Conservation (phyloP, 768 basidiomycete genomes). For the Suillus subaureus region DNA sequence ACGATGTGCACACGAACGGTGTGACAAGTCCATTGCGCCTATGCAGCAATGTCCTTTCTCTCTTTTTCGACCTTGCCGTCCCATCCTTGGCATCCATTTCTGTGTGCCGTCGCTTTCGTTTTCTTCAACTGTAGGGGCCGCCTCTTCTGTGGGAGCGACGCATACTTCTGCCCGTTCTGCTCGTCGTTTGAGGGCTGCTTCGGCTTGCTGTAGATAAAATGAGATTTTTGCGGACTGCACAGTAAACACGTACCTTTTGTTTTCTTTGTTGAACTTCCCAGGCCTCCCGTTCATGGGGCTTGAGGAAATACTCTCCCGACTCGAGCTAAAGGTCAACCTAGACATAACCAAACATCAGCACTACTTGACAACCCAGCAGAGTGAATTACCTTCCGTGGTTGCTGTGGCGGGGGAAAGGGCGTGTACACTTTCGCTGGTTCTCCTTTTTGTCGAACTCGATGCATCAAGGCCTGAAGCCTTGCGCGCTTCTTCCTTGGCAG, state of each 20-base stretch:
- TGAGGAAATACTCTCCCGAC: conserved; percentile 98
- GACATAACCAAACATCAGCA: conserved; percentile 3
- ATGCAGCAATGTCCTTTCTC: conserved; percentile 24
- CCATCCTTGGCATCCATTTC: conserved; percentile 31
- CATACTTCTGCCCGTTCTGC: conserved; percentile 88
- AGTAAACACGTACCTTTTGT: conserved; percentile 52
- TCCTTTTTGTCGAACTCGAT: conserved; percentile 38
- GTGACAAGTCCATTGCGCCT: background rate
- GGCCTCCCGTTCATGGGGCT: conserved; percentile 81
- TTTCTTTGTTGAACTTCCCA: conserved; percentile 70
- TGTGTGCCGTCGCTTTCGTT: conserved; percentile 58
- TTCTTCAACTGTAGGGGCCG: conserved; percentile 78
- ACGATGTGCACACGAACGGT: no score
- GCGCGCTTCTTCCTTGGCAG: conserved; percentile 62
- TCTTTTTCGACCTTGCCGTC: conserved; percentile 44
- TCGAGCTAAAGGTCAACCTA: conserved; percentile 93
- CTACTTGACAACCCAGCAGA: conserved; percentile 7
- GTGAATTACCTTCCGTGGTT: conserved; percentile 80
- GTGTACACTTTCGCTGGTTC: conserved; percentile 86
- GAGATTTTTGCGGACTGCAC: background rate
- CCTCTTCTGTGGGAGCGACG: conserved; percentile 81
- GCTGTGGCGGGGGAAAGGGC: conserved; percentile 97
- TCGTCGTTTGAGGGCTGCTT: conserved; percentile 65
- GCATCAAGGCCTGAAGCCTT: conserved; percentile 64
- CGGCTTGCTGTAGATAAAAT: conserved; percentile 65